Evolutionary conservation across 345 rosid species (phyloP).

Genomic region (Cardamine chenopodiifolia): DNA sequence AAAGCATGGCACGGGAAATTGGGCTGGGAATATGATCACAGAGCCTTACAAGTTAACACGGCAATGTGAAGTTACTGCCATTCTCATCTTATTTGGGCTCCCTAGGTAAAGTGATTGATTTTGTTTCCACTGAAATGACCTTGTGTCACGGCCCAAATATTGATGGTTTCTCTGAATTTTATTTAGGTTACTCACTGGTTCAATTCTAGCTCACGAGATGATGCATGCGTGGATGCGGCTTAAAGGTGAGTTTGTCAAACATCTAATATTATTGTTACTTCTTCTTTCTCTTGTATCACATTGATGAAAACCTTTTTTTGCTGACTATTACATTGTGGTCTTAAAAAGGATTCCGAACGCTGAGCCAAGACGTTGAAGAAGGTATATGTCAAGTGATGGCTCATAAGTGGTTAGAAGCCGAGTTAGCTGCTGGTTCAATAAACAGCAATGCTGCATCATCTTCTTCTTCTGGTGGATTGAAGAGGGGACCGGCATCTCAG

Average conservation of each 20-base stretch:
- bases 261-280: neutral
- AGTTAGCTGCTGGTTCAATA: conserved; percentile 55
- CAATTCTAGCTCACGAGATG: conserved; percentile 97
- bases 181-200: conserved; percentile 85
- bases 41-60: conserved; percentile 83
- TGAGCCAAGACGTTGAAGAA: conserved; percentile 89
- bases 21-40: conserved; percentile 61
- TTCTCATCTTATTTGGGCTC: conserved; percentile 91
- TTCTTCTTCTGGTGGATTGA: conserved; percentile 46
- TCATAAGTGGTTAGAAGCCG: conserved; percentile 82
- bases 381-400: conserved; percentile 98
- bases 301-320: conserved; percentile 13
- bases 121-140: neutral
- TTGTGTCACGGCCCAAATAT: neutral
- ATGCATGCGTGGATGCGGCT: conserved; percentile 99
- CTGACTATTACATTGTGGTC: conserved; percentile 24
- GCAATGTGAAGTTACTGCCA: conserved; percentile 91
- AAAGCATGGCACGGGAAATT: conserved; percentile 59
- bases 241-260: conserved; percentile 53
- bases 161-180: neutral
- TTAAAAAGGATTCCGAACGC: conserved; percentile 69
- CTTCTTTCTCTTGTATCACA: conserved; percentile 5
- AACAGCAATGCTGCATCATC: conserved; percentile 49
- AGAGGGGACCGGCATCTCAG: conserved; percentile 58
- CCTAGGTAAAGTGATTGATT: conserved; percentile 63